These are phyloP conservation scores for Pisolithus tinctorius DNA, from an alignment of 768 basidiomycete species.

Conservation along the genomic window DNA sequence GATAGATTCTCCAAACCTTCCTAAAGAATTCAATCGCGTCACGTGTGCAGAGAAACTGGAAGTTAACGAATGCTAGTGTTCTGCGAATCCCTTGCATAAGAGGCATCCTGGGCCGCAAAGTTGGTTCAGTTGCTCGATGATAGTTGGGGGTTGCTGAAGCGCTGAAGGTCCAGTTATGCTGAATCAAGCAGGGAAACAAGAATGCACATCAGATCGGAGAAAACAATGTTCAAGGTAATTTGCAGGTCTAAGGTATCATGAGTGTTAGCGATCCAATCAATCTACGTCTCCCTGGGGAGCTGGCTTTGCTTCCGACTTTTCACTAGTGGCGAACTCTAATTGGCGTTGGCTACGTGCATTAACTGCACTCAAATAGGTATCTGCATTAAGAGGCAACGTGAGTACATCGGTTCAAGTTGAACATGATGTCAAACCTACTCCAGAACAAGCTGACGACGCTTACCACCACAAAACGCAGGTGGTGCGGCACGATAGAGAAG, in stretches of 20 bases:
- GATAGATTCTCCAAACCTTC: too few species aligned
- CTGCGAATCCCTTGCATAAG: too few species aligned
- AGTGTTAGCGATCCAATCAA: not conserved
- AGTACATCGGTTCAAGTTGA: conserved; percentile 1
- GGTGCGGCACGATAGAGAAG: conserved; percentile 69
- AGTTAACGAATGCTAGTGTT: too few species aligned
- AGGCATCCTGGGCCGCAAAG: too few species aligned
- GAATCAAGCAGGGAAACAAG: too few species aligned
- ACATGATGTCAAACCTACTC: conserved; percentile 47
- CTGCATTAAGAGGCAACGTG: conserved; percentile 22
- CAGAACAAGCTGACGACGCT: conserved; percentile 76
- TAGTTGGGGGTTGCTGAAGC: too few species aligned
- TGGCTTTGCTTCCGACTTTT: not conserved
- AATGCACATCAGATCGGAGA: too few species aligned
- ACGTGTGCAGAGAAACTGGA: too few species aligned
- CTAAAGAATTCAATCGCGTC: too few species aligned
- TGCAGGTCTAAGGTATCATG: not conserved
- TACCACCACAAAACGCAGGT: conserved; percentile 68
- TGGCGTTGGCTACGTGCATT: conserved; percentile 31
- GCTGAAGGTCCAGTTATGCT: too few species aligned
- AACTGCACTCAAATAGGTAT: conserved; percentile 56
- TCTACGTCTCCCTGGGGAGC: not conserved
- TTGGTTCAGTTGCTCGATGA: too few species aligned
- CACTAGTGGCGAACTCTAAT: not conserved
- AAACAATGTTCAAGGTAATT: not conserved